Base-by-base conservation (phyloP, 148 eudicot genomes). In the Bassia scoparia region DNA sequence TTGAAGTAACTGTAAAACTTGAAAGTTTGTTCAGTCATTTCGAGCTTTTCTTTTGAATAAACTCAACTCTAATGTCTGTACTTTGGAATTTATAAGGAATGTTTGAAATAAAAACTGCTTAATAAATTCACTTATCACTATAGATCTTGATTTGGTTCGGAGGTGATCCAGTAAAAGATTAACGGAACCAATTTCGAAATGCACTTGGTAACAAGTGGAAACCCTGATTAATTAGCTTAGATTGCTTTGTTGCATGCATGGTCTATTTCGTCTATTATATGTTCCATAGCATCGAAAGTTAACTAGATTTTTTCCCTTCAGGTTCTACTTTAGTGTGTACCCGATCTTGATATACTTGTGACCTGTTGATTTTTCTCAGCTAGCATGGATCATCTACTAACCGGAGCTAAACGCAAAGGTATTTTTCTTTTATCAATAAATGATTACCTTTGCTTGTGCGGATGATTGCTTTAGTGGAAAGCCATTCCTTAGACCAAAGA, bases 381-480 rank as follows among this genome's bases (percentile, higher is more conserved):
- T 60, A 31, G 44, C 46, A 61, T 61, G 20, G 38, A 61, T 18
- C 2, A 17, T 12, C 43, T 31, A 33, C 10, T 31, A 33, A 34
- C 33, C 11, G 12, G 0, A 61, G 23, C 10, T 33, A 1, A 18
- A 2, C 5, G 18, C 5, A 21, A 21, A 13, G 6, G 26, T 34
- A 1, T 61, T 8, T 62, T 21, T 35, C 7, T 37, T 62, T 34
- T 62, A 44, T 59, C 7, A 52, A n/a, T n/a, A n/a, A n/a, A n/a
- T n/a, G 27, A 52, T 53, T 70, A 86, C 94, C 84, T 87, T 82
- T 69, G 74, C 68, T 70, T 70, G 59, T 21, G 82, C 80, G 21
- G 79, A 61, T 37, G 81, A 63, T 70, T 74, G 78, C 82, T 79
- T 89, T 30, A 91, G 76, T 10, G 94, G 95, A 29, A 77, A 75